A percentile compares a stretch with the other conserved stretches of the same genome.
Evolutionary conservation across 768 basidiomycete species (phyloP).

Genomic region (Mycena amicta): DNA sequence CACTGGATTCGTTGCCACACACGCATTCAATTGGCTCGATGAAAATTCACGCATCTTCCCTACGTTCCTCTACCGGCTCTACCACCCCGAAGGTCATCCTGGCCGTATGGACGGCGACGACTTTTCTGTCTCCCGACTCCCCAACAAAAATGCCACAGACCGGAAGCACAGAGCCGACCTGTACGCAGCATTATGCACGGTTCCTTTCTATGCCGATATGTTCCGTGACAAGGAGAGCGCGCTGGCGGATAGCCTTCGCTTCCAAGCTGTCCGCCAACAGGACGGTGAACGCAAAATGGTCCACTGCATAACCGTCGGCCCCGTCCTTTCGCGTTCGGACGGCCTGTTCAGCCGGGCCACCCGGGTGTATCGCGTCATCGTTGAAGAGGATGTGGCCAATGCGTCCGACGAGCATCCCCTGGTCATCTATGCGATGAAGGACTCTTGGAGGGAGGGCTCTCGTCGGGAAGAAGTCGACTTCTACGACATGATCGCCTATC

Average conservation of each 20-base stretch:
- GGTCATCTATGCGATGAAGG: slow-evolving; percentile 11
- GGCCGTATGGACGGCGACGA: slow-evolving; percentile 4
- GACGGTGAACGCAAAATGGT: background rate
- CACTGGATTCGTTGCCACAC: slow-evolving; percentile 3
- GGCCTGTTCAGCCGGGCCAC: slow-evolving; percentile 12
- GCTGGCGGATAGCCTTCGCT: background rate
- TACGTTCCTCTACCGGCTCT: slow-evolving; percentile 8
- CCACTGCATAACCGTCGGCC: slow-evolving; percentile 6
- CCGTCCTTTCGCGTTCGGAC: background rate
- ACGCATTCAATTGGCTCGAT: background rate
- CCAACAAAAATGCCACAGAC: background rate
- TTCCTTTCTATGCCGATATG: background rate
- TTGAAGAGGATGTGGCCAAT: background rate
- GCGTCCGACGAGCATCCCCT: background rate
- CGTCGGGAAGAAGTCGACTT: slow-evolving; percentile 13
- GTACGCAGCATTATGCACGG: background rate
- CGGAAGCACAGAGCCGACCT: no score
- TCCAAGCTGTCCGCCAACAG: background rate
- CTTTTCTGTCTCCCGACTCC: background rate
- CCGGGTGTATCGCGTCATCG: slow-evolving; percentile 6
- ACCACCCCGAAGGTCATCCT: background rate
- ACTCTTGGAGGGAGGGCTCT: slow-evolving; percentile 7
- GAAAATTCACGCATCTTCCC: background rate
- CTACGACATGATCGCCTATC: slow-evolving; percentile 6
- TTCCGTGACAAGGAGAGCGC: background rate